phyloP scores from a whole-genome alignment of 1,284 basidiomycete species.

The Neonothopanus nambi region DNA sequence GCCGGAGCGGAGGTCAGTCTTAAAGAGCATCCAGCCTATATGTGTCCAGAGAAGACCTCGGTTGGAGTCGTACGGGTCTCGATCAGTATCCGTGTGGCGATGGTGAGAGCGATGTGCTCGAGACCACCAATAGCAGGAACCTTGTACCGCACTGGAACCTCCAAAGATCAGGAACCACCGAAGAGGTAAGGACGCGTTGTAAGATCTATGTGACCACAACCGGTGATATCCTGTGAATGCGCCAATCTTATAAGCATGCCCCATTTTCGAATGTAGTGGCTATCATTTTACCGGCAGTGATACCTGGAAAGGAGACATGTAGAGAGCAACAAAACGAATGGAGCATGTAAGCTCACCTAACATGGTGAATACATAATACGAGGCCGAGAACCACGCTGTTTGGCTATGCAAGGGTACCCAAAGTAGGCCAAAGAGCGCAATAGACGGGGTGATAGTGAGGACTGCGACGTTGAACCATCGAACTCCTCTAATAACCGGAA shows the following conservation, averaged over 20 bases:
- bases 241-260: background rate
- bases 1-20: slow-evolving; percentile 76
- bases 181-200: slow-evolving; percentile 76
- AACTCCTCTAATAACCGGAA: slow-evolving; percentile 51
- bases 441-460: slow-evolving; percentile 64
- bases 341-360: slow-evolving; percentile 41
- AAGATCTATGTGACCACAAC: slow-evolving; percentile 89
- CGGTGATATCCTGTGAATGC: slow-evolving; percentile 76
- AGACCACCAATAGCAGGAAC: slow-evolving; percentile 93
- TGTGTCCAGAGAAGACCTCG: slow-evolving; percentile 84
- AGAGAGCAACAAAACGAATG: slow-evolving; percentile 14
- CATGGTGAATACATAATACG: slow-evolving; percentile 80
- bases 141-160: slow-evolving; percentile 86
- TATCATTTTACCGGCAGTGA: slow-evolving; percentile 53
- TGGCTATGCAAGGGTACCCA: slow-evolving; percentile 45
- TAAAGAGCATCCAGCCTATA: slow-evolving; percentile 89
- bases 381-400: slow-evolving; percentile 59
- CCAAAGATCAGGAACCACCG: slow-evolving; percentile 76
- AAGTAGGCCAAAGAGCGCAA: slow-evolving; percentile 69
- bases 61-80: slow-evolving; percentile 88
- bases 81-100: slow-evolving; percentile 76
- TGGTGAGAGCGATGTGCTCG: slow-evolving; percentile 89
- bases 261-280: background rate
- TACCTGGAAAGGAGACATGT: slow-evolving; percentile 41
- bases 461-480: slow-evolving; percentile 71